Percentiles rank a stretch among this genome's conserved stretches.
Conservation (phyloP, 805 yeast genomes). For the Yamadazyma nakazawae region DNA sequence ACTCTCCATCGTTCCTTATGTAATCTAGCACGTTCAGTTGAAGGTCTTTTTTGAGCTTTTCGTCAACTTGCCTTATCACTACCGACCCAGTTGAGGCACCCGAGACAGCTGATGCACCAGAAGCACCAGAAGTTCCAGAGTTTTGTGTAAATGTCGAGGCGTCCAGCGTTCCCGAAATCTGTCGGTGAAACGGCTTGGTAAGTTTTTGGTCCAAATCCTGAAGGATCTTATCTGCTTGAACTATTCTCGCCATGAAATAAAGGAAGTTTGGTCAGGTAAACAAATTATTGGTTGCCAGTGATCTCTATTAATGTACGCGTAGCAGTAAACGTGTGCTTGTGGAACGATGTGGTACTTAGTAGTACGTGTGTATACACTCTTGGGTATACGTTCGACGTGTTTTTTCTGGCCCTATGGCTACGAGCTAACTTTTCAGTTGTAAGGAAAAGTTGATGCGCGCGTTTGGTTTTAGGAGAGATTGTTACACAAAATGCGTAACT, state of each 20-base stretch:
- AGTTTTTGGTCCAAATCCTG: background rate
- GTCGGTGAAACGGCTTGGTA: background rate
- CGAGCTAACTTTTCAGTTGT: slow-evolving; percentile 3
- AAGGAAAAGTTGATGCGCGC: slow-evolving; percentile 7
- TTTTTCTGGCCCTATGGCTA: background rate
- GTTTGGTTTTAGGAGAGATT: slow-evolving; percentile 4
- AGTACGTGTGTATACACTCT: background rate
- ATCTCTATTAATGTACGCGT: too few species aligned
- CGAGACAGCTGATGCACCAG: slow-evolving; percentile 2
- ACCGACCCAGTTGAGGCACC: slow-evolving; percentile 19
- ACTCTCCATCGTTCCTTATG: slow-evolving; percentile 22
- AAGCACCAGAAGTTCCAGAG: slow-evolving; percentile 5
- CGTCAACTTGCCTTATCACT: slow-evolving; percentile 12
- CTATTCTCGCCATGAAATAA: background rate
- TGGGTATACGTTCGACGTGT: background rate
- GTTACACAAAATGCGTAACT: slow-evolving; percentile 2
- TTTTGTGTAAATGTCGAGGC: slow-evolving; percentile 5
- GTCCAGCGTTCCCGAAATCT: background rate
- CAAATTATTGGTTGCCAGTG: too few species aligned
- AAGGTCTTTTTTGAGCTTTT: slow-evolving; percentile 12
- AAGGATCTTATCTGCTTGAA: background rate
- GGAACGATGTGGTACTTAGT: background rate
- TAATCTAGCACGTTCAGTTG: slow-evolving; percentile 35
- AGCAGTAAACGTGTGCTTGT: too few species aligned
- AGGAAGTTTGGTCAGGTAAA: too few species aligned